Conservation (phyloP, 2,329 filamentous ascomycete species). For the Cercospora citrullina region DNA sequence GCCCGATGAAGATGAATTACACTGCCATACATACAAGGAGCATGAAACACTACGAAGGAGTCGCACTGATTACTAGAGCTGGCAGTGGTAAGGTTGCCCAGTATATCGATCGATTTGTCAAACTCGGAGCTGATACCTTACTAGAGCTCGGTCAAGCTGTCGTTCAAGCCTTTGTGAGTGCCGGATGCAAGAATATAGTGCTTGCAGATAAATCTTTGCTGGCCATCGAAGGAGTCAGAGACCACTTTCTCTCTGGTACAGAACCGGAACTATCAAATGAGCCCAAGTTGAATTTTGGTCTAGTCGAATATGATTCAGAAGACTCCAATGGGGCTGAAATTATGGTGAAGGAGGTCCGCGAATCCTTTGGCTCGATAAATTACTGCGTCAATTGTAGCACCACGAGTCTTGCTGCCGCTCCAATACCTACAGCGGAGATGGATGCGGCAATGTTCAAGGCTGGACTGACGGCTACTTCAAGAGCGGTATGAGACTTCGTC, state of each 20-base stretch:
- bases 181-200: neutral
- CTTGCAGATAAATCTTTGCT: neutral
- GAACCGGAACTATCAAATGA: neutral
- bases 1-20: neutral
- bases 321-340: neutral
- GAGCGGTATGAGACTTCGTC: neutral
- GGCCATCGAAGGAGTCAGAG: neutral
- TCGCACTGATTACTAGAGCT: neutral
- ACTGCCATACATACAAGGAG: neutral
- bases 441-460: neutral
- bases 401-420: neutral
- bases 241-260: neutral
- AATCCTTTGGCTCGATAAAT: neutral
- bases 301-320: neutral
- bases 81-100: neutral
- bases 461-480: neutral
- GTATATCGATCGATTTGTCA: neutral
- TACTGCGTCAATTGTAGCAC: neutral
- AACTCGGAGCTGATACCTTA: neutral
- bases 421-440: neutral
- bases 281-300: neutral
- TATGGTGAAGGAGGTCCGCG: neutral
- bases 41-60: neutral
- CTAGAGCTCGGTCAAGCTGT: neutral
- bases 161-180: neutral